Base-by-base conservation (phyloP, 1,284 basidiomycete genomes). In the Marasmius fiardii region DNA sequence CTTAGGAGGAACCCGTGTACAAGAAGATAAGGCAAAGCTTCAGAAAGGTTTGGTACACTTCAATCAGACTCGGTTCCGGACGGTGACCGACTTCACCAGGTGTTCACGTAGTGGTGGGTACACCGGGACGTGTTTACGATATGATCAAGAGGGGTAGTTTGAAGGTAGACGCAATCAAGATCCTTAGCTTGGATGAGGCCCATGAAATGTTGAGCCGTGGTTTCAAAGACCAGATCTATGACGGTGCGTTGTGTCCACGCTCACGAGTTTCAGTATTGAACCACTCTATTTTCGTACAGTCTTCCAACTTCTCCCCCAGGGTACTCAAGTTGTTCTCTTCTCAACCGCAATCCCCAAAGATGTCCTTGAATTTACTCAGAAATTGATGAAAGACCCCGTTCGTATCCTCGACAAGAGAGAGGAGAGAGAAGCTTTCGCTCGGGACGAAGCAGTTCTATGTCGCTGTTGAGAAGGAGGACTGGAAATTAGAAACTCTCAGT, bases 381-480 rank as follows among this genome's bases (percentile, higher is more conserved):
- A 94, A 76, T 95, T 95, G 78, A 95, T 95, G 92, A 85, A 90
- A 64, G 92, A 95, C 67, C 92, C 93, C 59, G 82, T 95, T 71
- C 83, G 91, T 58, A 94, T 95, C 67, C 86, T 95, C 65, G 92
- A 95, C 76, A 94, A 95, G 86, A 80, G 89, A 64, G 92, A 94
- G 70, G 92, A n/a, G n/a, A n/a, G n/a, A n/a, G n/a, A n/a, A 95
- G 73, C 74, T 93, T 67, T 93, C 91, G 37, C 85, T 94, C 52
- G 90, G 94, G 72, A 93, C 94, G 80, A 93, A 93, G 77, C 92
- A 95, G 73, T 94, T 94, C 79, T 93, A 92, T 78, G 92, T 95
- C 64, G 92, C 91, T 58, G 91, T 94, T 56, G 92, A 94, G 75
- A 93, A 93, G 80, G 92, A 95, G 74, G 92, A 95, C 67, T 93